These are phyloP conservation scores for Jaenimonas drosophilae DNA, from an alignment of 208 protist genomes.

Conservation along the genomic window DNA sequence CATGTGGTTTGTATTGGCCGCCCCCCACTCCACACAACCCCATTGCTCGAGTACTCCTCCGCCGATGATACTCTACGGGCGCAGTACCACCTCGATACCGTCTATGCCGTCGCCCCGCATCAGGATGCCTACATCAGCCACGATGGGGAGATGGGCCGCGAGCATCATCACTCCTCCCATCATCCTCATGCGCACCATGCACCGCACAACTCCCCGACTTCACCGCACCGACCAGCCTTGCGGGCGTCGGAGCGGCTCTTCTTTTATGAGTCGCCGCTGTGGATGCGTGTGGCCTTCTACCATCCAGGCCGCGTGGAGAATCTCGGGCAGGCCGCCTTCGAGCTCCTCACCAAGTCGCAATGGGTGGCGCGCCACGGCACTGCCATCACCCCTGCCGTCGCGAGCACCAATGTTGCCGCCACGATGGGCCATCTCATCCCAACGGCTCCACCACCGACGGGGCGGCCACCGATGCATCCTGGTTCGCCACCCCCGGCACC, in stretches of 20 bases:
- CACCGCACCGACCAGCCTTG: neutral
- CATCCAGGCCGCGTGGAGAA: constrained; percentile 28
- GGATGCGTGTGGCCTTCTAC: constrained; percentile 64
- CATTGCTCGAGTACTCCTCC: constrained; percentile 67
- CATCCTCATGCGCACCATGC: too few relatives aligned
- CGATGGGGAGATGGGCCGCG: neutral
- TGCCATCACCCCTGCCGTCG: too few relatives aligned
- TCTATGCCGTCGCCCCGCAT: too few relatives aligned
- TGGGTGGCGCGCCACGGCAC: constrained; percentile 28
- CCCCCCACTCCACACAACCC: constrained; percentile 68
- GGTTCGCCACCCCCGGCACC: too few relatives aligned
- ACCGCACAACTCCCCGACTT: too few relatives aligned
- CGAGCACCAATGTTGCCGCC: too few relatives aligned
- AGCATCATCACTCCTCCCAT: too few relatives aligned
- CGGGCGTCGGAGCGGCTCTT: constrained; percentile 4
- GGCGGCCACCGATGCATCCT: too few relatives aligned
- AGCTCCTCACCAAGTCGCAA: constrained; percentile 57
- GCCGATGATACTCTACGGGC: constrained; percentile 51
- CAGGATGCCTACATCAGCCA: too few relatives aligned
- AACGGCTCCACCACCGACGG: too few relatives aligned
- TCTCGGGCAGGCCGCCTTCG: constrained; percentile 29
- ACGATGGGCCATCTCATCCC: too few relatives aligned
- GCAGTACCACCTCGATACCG: constrained; percentile 57
- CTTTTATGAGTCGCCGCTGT: constrained; percentile 64
- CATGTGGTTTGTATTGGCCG: constrained; percentile 76